Evolutionary conservation across 305 asterid genomes (phyloP).

Genomic region (Withania somnifera): DNA sequence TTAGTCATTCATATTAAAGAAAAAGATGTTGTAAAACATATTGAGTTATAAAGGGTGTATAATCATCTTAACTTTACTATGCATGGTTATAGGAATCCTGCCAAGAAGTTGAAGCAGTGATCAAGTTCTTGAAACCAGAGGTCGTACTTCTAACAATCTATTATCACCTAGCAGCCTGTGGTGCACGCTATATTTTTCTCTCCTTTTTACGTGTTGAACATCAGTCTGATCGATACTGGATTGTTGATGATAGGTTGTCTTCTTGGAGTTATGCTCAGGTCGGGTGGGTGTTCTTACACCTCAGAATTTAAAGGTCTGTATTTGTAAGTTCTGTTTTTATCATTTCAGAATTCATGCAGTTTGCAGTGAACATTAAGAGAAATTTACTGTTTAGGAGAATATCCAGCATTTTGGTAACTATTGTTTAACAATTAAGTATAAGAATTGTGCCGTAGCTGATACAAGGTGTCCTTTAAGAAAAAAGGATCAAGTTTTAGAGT

Average conservation of each 20-base stretch:
- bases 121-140: slow-evolving; percentile 71
- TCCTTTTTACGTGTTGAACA: neutral
- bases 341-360: neutral
- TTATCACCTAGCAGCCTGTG: neutral
- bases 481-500: neutral
- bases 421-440: neutral
- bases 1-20: neutral
- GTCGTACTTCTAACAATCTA: slow-evolving; percentile 13
- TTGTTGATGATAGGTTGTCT: slow-evolving; percentile 50
- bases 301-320: slow-evolving; percentile 55
- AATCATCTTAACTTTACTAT: neutral
- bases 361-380: neutral
- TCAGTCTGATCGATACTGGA: neutral
- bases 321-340: neutral
- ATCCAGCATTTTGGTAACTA: neutral
- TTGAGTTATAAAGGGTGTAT: neutral
- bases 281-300: slow-evolving; percentile 64
- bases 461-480: neutral
- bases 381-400: neutral
- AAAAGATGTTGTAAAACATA: neutral
- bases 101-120: slow-evolving; percentile 60
- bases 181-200: neutral
- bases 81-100: slow-evolving; percentile 52
- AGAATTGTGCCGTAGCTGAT: neutral
- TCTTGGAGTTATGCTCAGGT: slow-evolving; percentile 72